Evolutionary conservation across 2,329 filamentous ascomycete genomes (phyloP), one percentile per base, ranked within the genome.

Genomic region (Aspergillus novoparasiticus): DNA sequence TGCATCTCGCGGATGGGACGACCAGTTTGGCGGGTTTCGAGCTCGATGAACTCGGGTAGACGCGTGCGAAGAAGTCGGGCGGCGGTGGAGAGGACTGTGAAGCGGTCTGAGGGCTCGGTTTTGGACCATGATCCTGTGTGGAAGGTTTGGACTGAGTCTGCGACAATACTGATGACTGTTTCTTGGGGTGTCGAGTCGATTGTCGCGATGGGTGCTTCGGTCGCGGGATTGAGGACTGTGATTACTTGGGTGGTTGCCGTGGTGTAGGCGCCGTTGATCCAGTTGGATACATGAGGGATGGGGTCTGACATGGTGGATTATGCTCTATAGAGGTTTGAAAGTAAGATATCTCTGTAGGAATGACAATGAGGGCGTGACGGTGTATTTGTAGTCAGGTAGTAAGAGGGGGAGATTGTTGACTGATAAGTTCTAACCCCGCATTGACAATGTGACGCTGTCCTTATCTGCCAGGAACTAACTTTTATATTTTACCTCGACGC

Each of bases 11-110:
- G 86, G 32, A 89, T 80, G 0, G 86, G 86, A 0, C 89, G 86
- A 3, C 90, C 90, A 0, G 89, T 92, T 74, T 92, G 89, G 39
- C 75, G 79, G 9, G 90, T 87, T 74, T 92, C 90, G 4, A 90
- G 81, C 10, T 79, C 75, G 57, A 91, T 88, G 45, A 92, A 82
- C 0, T 78, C 74, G 0, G 85, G 81, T 1, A 92, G 79, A 9
- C 82, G 79, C 0, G 74, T 72, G 1, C 81, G 80, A 3, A 91
- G 80, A 0, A 89, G 79, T 1, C 75, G 72, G 0, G 88, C 88
- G 10, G 86, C 84, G 58, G 79, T 84, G 58, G 90, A 87, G 14
- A 91, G 81, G 9, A 89, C 85, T 23, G 86, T 82, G 62, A 88
- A 89, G 26, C 89, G 86, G 11, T 79, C 71, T 57, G 89, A 84